Conservation (phyloP, 768 basidiomycete genomes). For the Hysterangium stoloniferum region DNA sequence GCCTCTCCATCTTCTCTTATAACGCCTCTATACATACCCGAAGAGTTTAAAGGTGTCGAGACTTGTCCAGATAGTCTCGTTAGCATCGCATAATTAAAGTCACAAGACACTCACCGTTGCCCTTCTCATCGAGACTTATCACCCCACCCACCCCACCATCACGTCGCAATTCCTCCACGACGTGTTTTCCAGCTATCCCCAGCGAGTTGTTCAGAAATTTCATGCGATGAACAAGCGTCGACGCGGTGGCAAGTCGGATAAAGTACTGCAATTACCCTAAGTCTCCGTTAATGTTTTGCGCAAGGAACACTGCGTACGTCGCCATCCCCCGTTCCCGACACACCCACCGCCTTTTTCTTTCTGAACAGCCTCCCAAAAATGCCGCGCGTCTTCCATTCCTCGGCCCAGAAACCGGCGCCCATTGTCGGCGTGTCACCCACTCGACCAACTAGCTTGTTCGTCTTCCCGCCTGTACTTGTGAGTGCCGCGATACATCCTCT, state of each 20-base stretch:
- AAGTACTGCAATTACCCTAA: constrained; percentile 46
- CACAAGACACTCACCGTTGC: constrained; percentile 45
- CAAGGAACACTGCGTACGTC: constrained; percentile 43
- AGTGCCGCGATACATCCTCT: constrained; percentile 64
- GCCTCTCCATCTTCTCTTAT: constrained; percentile 61
- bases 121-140: constrained; percentile 60
- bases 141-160: constrained; percentile 68
- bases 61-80: constrained; percentile 33
- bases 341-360: constrained; percentile 43
- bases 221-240: constrained; percentile 60
- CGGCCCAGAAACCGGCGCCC: constrained; percentile 80
- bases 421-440: constrained; percentile 78
- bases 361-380: constrained; percentile 30
- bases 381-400: constrained; percentile 50
- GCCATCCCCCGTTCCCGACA: constrained; percentile 83
- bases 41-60: constrained; percentile 64
- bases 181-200: constrained; percentile 42
- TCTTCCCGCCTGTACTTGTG: constrained; percentile 77
- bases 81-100: neutral
- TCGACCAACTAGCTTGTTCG: constrained; percentile 77
- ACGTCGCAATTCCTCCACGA: constrained; percentile 47
- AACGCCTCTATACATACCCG: constrained; percentile 79
- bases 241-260: constrained; percentile 61
- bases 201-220: constrained; percentile 52
- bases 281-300: neutral